Conservation (phyloP, 768 basidiomycete species). For the Russula emetica region DNA sequence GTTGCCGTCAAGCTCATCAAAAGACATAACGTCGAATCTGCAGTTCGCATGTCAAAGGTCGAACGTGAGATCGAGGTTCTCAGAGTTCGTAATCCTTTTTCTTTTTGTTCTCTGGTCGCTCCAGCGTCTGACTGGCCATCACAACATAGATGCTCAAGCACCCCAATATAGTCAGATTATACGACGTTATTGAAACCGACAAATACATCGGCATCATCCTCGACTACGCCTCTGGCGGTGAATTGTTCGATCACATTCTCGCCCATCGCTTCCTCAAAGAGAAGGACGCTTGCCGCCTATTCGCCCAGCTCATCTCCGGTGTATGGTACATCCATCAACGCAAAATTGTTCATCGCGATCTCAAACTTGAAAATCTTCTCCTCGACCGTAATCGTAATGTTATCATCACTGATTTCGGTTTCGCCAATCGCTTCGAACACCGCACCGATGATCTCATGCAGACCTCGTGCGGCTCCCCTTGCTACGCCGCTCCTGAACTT, state of each 20-base stretch:
- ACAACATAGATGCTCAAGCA: slow-evolving; percentile 76
- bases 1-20: slow-evolving; percentile 98
- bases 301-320: slow-evolving; percentile 96
- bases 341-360: slow-evolving; percentile 98
- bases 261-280: slow-evolving; percentile 96
- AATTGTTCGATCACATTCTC: slow-evolving; percentile 97
- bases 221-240: slow-evolving; percentile 97
- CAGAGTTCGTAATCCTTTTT: slow-evolving; percentile 54
- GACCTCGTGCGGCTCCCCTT: slow-evolving; percentile 94
- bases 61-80: slow-evolving; percentile 97
- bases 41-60: slow-evolving; percentile 87
- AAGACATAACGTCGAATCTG: slow-evolving; percentile 83
- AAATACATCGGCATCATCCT: slow-evolving; percentile 99
- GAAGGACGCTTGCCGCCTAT: slow-evolving; percentile 89
- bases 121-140: slow-evolving; percentile 24
- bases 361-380: slow-evolving; percentile 97
- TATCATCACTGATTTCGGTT: slow-evolving; percentile 99
- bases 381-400: slow-evolving; percentile 97
- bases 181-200: slow-evolving; percentile 99
- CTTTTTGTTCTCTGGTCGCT: slow-evolving; percentile 11
- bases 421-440: slow-evolving; percentile 96
- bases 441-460: slow-evolving; percentile 95
- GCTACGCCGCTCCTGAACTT: slow-evolving; percentile 96
- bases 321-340: slow-evolving; percentile 99
- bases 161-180: slow-evolving; percentile 95